These are phyloP conservation scores for Myxozyma vanderwaltii DNA, from an alignment of 805 yeast genomes.

Conservation along the genomic window DNA sequence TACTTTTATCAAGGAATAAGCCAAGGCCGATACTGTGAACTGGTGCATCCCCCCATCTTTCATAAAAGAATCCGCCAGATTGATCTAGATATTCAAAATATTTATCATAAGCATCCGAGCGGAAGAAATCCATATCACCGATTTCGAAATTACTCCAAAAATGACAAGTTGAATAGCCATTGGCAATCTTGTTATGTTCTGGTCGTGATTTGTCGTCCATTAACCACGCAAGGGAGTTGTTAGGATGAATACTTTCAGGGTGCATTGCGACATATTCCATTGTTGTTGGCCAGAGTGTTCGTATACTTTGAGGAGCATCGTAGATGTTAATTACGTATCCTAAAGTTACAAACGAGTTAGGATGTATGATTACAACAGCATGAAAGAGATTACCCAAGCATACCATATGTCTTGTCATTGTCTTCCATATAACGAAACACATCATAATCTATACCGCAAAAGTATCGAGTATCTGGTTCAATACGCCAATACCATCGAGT, in stretches of 20 bases:
- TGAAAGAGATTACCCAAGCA: too few species aligned
- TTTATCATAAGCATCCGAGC: conserved; percentile 63
- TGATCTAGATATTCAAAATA: conserved; percentile 68
- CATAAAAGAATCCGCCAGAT: conserved; percentile 82
- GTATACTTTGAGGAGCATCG: conserved; percentile 67
- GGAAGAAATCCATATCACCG: conserved; percentile 77
- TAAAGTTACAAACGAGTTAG: conserved; percentile 44
- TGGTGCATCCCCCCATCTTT: conserved; percentile 94
- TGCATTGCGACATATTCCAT: conserved; percentile 56
- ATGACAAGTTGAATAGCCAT: conserved; percentile 70
- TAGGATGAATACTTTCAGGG: conserved; percentile 60
- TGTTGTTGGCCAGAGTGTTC: conserved; percentile 70
- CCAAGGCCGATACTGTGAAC: conserved; percentile 78
- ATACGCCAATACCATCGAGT: conserved; percentile 78
- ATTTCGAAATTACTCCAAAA: conserved; percentile 92
- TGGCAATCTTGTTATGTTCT: conserved; percentile 52
- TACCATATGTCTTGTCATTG: conserved; percentile 72
- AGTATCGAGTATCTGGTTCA: conserved; percentile 72
- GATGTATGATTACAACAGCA: conserved; percentile 48
- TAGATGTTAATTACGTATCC: conserved; percentile 67
- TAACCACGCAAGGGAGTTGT: conserved; percentile 66
- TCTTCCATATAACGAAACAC: conserved; percentile 49
- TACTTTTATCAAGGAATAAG: conserved; percentile 64
- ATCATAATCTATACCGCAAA: conserved; percentile 71
- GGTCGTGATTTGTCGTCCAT: conserved; percentile 60